A percentile compares a stretch with the other conserved stretches of the same genome.
phyloP scores from a whole-genome alignment of 2,329 filamentous ascomycete species.

The Cytospora piceicola region DNA sequence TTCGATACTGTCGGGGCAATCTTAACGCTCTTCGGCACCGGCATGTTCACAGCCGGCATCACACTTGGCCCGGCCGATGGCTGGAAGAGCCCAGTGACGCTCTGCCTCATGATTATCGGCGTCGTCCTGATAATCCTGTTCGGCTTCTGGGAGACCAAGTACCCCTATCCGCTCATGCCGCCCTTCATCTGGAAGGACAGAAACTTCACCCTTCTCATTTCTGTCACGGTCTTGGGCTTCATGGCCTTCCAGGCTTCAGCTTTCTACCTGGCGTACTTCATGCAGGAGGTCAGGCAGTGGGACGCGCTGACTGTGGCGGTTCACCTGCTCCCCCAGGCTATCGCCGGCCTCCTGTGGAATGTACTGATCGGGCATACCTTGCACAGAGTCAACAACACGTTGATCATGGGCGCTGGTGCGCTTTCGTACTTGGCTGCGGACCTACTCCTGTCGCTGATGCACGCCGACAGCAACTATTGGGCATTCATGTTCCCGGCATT shows the following conservation, averaged over 20 bases:
- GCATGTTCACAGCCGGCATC: slow-evolving; percentile 65
- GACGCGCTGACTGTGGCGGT: slow-evolving; percentile 63
- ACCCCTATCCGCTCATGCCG: slow-evolving; percentile 55
- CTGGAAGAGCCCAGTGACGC: slow-evolving; percentile 65
- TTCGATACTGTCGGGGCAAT: slow-evolving; percentile 66
- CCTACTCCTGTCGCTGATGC: slow-evolving; percentile 61
- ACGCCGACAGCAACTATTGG: slow-evolving; percentile 63
- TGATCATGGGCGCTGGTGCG: slow-evolving; percentile 56
- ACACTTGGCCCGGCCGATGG: slow-evolving; percentile 62
- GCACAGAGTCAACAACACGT: slow-evolving; percentile 66
- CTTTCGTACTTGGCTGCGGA: slow-evolving; percentile 45
- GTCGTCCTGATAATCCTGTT: slow-evolving; percentile 59
- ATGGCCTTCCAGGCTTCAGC: slow-evolving; percentile 63
- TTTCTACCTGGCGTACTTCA: slow-evolving; percentile 68
- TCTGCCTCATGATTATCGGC: slow-evolving; percentile 65
- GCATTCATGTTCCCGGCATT: slow-evolving; percentile 65
- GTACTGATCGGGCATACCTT: slow-evolving; percentile 64
- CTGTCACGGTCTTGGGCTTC: slow-evolving; percentile 61
- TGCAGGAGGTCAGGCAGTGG: slow-evolving; percentile 60
- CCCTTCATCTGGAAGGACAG: slow-evolving; percentile 61
- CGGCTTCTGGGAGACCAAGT: slow-evolving; percentile 64
- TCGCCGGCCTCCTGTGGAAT: slow-evolving; percentile 66
- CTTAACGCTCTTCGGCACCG: slow-evolving; percentile 66
- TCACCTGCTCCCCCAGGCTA: slow-evolving; percentile 66
- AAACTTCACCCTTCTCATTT: slow-evolving; percentile 64